Conservation (phyloP, 75 land plant genomes). For the Cupressus sempervirens region DNA sequence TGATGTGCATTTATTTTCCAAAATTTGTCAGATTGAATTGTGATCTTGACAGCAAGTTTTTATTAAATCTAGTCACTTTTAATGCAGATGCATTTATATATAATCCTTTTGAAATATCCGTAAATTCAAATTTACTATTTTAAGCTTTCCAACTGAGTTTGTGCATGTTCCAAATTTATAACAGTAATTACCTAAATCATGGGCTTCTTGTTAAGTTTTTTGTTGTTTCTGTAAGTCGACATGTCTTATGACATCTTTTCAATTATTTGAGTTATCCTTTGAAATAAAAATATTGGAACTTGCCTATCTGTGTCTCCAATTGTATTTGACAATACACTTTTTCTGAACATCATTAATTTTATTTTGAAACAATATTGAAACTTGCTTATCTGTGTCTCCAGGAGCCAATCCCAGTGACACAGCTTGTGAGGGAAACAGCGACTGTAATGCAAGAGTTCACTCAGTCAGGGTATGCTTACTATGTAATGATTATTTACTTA, state of each 20-base stretch:
- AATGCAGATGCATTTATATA: neutral
- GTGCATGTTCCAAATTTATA: neutral
- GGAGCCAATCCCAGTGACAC: conserved; percentile 96
- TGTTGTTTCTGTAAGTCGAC: neutral
- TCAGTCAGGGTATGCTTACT: conserved; percentile 81
- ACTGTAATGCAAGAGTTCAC: conserved; percentile 99
- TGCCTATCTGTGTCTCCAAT: neutral
- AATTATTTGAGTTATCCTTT: neutral
- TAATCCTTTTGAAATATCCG: neutral
- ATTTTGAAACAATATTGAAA: too few species aligned
- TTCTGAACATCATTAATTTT: neutral
- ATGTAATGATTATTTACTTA: neutral
- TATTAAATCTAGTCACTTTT: neutral
- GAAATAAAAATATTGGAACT: neutral
- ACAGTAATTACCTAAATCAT: neutral
- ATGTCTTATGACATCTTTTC: neutral
- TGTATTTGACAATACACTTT: neutral
- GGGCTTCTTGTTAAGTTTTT: neutral
- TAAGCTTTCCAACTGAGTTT: neutral
- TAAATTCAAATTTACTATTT: neutral
- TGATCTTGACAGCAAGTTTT: neutral
- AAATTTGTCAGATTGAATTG: neutral
- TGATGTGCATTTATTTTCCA: neutral
- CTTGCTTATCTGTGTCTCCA: conserved; percentile 25
- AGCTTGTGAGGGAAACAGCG: conserved; percentile 96